Percentiles rank a stretch among this genome's conserved stretches.
Evolutionary conservation across 192 early-diverging fungal species (phyloP).

Genomic region (Diversispora epigaea): DNA sequence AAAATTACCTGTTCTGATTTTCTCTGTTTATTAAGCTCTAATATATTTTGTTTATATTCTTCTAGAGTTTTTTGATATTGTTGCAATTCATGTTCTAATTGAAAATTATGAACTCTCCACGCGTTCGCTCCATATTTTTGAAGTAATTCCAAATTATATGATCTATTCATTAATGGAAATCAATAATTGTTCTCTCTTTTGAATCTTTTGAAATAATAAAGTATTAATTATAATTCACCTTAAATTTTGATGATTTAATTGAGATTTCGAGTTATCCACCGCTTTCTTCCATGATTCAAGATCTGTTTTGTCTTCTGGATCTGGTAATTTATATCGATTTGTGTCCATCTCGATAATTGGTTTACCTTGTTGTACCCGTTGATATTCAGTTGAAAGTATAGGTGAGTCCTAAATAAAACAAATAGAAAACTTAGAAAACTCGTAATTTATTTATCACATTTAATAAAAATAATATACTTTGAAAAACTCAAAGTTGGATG

Average conservation of each 20-base stretch:
- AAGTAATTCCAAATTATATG: constrained; percentile 51
- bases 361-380: constrained; percentile 47
- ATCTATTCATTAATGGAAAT: constrained; percentile 23
- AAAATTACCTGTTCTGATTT: constrained; percentile 51
- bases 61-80: constrained; percentile 46
- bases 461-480: constrained; percentile 13
- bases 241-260: constrained; percentile 52
- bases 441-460: neutral
- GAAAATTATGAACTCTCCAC: constrained; percentile 60
- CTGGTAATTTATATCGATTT: constrained; percentile 48
- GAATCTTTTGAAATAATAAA: constrained; percentile 18
- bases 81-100: constrained; percentile 45
- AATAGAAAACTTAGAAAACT: no score
- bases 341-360: constrained; percentile 48
- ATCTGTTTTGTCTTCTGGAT: constrained; percentile 43
- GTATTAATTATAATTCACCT: constrained; percentile 39
- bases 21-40: constrained; percentile 52
- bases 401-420: constrained; percentile 18
- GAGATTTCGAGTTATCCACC: constrained; percentile 53
- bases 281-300: constrained; percentile 44
- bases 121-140: constrained; percentile 58
- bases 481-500: constrained; percentile 50
- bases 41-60: constrained; percentile 41
- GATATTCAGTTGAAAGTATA: constrained; percentile 27
- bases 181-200: neutral